Evolutionary conservation across 2,329 filamentous ascomycete genomes (phyloP).

Genomic region (Colletotrichum agaves): DNA sequence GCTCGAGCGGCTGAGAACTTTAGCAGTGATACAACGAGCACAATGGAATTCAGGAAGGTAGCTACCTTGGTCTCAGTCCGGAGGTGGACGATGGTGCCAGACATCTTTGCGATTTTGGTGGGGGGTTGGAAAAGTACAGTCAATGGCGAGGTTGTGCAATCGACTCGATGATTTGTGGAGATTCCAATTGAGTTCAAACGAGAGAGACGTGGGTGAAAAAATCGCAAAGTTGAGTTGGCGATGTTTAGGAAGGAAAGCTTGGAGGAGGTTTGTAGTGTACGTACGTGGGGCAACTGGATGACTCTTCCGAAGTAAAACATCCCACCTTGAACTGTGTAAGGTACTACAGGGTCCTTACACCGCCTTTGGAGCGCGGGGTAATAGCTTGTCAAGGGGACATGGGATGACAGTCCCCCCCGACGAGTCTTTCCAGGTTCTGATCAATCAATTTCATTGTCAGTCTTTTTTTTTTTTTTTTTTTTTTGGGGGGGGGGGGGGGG

Average conservation of each 20-base stretch:
- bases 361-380: slow-evolving; percentile 37
- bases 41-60: background rate
- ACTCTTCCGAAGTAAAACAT: slow-evolving; percentile 29
- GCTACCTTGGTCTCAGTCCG: slow-evolving; percentile 65
- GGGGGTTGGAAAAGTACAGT: background rate
- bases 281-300: slow-evolving; percentile 29
- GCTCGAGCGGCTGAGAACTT: slow-evolving; percentile 58
- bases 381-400: background rate
- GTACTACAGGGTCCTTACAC: slow-evolving; percentile 15
- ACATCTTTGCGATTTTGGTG: slow-evolving; percentile 36
- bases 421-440: background rate
- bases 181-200: background rate
- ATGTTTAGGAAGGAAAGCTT: slow-evolving; percentile 7
- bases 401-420: slow-evolving; percentile 27
- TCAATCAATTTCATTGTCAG: background rate
- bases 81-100: slow-evolving; percentile 55
- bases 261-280: slow-evolving; percentile 8
- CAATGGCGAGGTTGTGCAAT: no score
- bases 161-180: background rate
- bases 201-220: background rate
- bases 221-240: background rate
- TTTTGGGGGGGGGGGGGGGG: no score
- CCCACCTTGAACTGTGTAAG: slow-evolving; percentile 29
- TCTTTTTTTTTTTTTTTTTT: background rate
- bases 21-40: background rate